Evolutionary conservation across 768 basidiomycete genomes (phyloP), one percentile per base, ranked within the genome.

Genomic region (Sistotremastrum niveocremeum): DNA sequence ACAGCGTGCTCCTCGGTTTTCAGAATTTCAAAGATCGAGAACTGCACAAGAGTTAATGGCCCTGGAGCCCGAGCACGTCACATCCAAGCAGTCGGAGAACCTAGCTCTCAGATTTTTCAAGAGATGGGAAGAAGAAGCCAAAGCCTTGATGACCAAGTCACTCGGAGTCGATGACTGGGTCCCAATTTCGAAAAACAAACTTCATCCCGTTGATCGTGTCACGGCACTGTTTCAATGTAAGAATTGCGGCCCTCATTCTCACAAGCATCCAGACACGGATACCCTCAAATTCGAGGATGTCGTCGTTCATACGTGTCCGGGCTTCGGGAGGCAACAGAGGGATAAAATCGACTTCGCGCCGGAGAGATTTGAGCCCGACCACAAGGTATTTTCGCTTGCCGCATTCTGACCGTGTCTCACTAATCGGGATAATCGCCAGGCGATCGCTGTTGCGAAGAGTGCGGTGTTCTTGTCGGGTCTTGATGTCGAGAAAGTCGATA

Each of bases 221-320:
- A 75, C 73, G 4, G 77, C 79, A 0, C 61, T 74, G 28, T 84
- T 81, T 59, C 57, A 61, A 30, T 86, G 83, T 56, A 68, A 58
- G 46, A 52, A 54, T 36, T 86, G 84, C 53, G 51, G 65, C 8
- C 62, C 57, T 6, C 59, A 68, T 1, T 58, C 56, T 4, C 53
- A 47, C 34, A 56, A 54, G 36, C 65, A 69, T 51, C 58, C 53
- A 33, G 60, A 58, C 28, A 67, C 71, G 37, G 63, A 52, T 31
- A 73, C 74, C 52, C 59, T 84, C 43, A 72, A 77, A 54, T 79
- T 80, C 48, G 62, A 58, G 7, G 73, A 67, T 3, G 79, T 71
- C 3, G 84, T 80, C 58, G 62, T 60, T 37, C 83, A 85, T 52
- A 59, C 67, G 28, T 86, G 83, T 55, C 50, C 47, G n/a, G 42